Percentiles rank a stretch among this genome's conserved stretches.
Evolutionary conservation across 495 filamentous ascomycete genomes (phyloP).

Genomic region (Aspergillus biplanus): DNA sequence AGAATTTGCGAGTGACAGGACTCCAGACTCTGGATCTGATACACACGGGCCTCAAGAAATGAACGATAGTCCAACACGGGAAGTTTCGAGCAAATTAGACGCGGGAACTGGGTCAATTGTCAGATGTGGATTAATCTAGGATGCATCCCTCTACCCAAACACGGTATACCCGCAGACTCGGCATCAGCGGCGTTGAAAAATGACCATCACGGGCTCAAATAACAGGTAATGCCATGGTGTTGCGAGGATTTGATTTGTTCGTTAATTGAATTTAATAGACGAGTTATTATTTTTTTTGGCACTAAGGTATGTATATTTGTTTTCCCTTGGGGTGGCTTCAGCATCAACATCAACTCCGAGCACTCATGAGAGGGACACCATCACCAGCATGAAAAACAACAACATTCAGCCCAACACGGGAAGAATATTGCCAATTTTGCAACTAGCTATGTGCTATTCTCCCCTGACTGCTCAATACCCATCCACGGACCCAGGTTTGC

Average conservation of each 20-base stretch:
- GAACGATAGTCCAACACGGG: constrained; percentile 19
- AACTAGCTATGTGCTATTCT: neutral
- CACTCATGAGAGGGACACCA: too few species aligned
- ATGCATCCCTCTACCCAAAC: constrained; percentile 1
- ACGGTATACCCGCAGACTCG: constrained; percentile 13
- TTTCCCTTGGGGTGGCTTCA: neutral
- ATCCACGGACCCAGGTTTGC: neutral
- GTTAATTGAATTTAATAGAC: neutral
- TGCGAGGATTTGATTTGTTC: neutral
- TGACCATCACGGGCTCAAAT: neutral
- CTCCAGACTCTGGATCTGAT: constrained; percentile 8
- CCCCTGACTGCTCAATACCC: neutral
- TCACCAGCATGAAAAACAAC: neutral
- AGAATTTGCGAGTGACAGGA: neutral
- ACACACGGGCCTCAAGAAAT: constrained; percentile 9
- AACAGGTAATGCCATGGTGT: neutral
- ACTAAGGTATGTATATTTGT: neutral
- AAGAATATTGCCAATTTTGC: too few species aligned
- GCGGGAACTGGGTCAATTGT: constrained; percentile 14
- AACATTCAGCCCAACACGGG: neutral
- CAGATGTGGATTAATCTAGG: constrained; percentile 3
- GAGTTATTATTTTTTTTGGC: neutral
- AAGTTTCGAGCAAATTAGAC: constrained; percentile 26
- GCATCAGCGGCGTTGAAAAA: constrained; percentile 15
- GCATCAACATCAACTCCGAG: neutral